A percentile compares a stretch with the other conserved stretches of the same genome.
Conservation (phyloP, 495 filamentous ascomycete genomes). For the Aspergillus carlsbadensis region DNA sequence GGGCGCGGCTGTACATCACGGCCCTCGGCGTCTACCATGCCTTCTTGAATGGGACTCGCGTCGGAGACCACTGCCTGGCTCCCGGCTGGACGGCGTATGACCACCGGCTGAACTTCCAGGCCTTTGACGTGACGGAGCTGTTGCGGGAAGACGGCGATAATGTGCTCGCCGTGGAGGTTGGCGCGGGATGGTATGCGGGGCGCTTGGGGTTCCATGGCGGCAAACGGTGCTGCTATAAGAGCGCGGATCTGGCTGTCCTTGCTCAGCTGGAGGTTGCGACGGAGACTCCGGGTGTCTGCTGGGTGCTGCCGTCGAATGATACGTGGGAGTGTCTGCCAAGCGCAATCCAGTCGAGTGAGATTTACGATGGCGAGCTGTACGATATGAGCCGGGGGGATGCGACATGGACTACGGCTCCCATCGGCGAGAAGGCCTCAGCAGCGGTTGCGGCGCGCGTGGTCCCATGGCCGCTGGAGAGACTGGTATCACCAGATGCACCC, state of each 20-base stretch:
- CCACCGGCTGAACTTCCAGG: conserved; percentile 49
- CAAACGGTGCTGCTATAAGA: conserved; percentile 34
- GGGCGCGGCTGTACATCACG: conserved; percentile 51
- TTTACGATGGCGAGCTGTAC: conserved; percentile 57
- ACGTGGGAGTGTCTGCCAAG: conserved; percentile 42
- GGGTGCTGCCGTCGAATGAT: conserved; percentile 36
- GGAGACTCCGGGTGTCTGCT: conserved; percentile 11
- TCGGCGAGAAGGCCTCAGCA: not conserved
- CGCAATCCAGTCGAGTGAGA: conserved; percentile 43
- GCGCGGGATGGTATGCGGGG: conserved; percentile 55
- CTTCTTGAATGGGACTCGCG: conserved; percentile 46
- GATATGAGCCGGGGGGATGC: conserved; percentile 36
- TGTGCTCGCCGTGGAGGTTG: conserved; percentile 48
- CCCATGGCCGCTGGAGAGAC: not conserved
- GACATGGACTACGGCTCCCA: not conserved
- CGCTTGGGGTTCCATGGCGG: conserved; percentile 43
- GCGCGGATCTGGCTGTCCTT: conserved; percentile 44
- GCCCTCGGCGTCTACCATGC: conserved; percentile 50
- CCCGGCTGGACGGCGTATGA: conserved; percentile 57
- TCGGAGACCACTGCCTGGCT: conserved; percentile 45
- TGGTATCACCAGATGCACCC: conserved; percentile 35
- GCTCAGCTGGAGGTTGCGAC: conserved; percentile 43
- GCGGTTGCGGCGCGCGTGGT: not conserved
- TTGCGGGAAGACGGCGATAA: conserved; percentile 34
- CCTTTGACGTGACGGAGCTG: conserved; percentile 46